Evolutionary conservation across 2,329 filamentous ascomycete genomes (phyloP), one percentile per base, ranked within the genome.

Genomic region (Zasmidium cellare): DNA sequence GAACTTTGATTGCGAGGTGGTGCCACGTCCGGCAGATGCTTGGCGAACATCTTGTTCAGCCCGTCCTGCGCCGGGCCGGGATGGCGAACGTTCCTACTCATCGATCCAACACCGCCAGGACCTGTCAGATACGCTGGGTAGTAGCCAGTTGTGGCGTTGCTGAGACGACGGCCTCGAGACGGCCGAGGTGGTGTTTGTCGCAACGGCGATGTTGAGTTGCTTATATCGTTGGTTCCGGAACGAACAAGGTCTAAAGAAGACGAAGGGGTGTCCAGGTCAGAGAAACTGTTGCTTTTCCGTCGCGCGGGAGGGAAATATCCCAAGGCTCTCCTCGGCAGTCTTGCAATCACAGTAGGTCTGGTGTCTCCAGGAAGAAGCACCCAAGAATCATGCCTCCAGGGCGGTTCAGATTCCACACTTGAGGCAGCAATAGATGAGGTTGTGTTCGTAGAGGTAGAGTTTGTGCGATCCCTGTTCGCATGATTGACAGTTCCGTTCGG

Each of bases 291-390:
- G 62, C 89, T 94, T 87, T 94, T 94, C 85, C 92, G 91, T 71
- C 92, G 83, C 19, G 92, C 85, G 7, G 92, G 92, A 2, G 93
- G 93, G 70, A 97, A 97, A 75, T 93, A 97, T 22, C 92, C 93
- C 46, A 97, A 82, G 1, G 88, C 84, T 74, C 87, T 87, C 57
- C 90, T 86, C 20, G 91, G 86, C 57, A 97, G 85, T 25, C 94
- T 87, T 16, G 87, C 91, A 64, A 99, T 94, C 72, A 97, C 90
- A 22, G 94, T 87, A 0, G 91, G 87, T 22, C 86, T 81, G 16
- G 80, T 78, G 62, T 84, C 83, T 20, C 87, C 88, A 61, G 93
- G 90, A 23, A 97, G 82, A 25, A 88, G 80, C 1, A 96, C 90
- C 91, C 92, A 97, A 47, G 90, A 87, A 58, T 96, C 91, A 74